phyloP scores from a whole-genome alignment of 768 basidiomycete species.

The Podaxis sp. region DNA sequence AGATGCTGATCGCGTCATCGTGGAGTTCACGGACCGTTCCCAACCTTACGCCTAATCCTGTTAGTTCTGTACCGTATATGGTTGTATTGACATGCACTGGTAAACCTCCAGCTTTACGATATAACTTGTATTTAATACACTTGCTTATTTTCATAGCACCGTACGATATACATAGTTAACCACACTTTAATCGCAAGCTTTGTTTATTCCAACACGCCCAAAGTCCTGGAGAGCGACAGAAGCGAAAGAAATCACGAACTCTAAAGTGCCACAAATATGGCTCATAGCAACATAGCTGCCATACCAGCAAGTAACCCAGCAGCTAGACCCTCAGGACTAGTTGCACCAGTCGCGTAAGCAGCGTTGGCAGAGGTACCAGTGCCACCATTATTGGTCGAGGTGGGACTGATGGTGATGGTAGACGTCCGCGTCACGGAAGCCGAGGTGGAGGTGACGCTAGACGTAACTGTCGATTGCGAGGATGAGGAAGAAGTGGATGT shows the following conservation, averaged over 20 bases:
- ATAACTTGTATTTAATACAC: not conserved
- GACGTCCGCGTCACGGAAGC: no score
- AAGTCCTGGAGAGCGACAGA: not conserved
- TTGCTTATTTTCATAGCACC: not conserved
- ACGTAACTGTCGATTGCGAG: not conserved
- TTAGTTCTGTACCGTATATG: not conserved
- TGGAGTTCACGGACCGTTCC: not conserved
- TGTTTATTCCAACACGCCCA: not conserved
- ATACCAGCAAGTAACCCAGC: conserved; percentile 3
- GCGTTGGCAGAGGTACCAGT: not conserved
- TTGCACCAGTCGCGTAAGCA: not conserved
- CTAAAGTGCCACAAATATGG: not conserved
- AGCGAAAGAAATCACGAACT: not conserved
- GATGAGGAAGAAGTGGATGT: not conserved
- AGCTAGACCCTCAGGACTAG: not conserved
- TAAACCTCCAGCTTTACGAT: not conserved
- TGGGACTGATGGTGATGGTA: not conserved
- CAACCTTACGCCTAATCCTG: not conserved
- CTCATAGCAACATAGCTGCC: conserved; percentile 5
- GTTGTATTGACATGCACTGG: not conserved
- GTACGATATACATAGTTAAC: not conserved
- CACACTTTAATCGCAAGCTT: not conserved
- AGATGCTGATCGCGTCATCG: not conserved
- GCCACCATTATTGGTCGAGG: not conserved
- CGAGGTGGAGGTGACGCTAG: not conserved